Conservation (phyloP, 345 rosid genomes). For the Salix brachista region DNA sequence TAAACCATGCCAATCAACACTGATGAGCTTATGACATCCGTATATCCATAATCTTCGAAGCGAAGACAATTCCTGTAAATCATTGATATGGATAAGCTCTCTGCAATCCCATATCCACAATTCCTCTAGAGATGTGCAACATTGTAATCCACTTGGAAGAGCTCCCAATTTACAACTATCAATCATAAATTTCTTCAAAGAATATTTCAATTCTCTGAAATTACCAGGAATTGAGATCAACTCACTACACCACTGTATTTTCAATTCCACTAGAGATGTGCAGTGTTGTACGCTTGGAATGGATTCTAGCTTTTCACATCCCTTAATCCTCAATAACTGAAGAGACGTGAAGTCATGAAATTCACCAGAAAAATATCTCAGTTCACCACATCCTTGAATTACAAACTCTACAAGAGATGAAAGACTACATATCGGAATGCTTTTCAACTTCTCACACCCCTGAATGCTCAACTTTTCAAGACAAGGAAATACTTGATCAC, state of each 20-base stretch:
- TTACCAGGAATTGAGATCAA: not conserved
- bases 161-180: not conserved
- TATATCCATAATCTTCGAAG: too few species aligned
- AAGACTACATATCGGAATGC: not conserved
- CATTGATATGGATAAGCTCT: not conserved
- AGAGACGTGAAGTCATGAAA: constrained; percentile 6
- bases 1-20: not conserved
- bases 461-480: constrained; percentile 5
- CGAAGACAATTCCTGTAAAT: not conserved
- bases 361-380: not conserved
- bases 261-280: not conserved
- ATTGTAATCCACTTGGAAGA: constrained; percentile 6
- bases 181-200: not conserved
- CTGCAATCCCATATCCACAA: not conserved
- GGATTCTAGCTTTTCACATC: not conserved
- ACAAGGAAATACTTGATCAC: constrained; percentile 13
- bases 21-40: too few species aligned
- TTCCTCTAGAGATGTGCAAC: constrained; percentile 1
- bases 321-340: not conserved
- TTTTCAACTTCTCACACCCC: constrained; percentile 1
- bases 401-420: not conserved
- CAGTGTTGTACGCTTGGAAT: not conserved
- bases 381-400: not conserved
- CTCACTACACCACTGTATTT: not conserved
- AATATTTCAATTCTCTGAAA: not conserved